A percentile compares a stretch with the other conserved stretches of the same genome.
phyloP scores from a whole-genome alignment of 192 early-diverging fungal genomes.

The Helicostylum pulchrum region DNA sequence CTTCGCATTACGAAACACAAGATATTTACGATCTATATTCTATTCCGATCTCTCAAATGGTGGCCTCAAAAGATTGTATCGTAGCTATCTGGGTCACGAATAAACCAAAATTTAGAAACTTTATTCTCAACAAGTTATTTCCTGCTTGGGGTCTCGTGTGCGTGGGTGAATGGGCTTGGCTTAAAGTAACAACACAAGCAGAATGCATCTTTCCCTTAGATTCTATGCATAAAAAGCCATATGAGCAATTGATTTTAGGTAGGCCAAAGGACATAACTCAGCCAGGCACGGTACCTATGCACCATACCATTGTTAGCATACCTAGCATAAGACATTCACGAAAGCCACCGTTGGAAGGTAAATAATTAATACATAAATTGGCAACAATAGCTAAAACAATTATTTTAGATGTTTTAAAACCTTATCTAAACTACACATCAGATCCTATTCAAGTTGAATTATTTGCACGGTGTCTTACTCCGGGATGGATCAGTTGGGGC shows the following conservation, averaged over 20 bases:
- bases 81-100: slow-evolving; percentile 76
- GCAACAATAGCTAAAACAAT: background rate
- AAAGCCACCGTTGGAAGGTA: slow-evolving; percentile 59
- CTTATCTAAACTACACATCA: slow-evolving; percentile 12
- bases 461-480: slow-evolving; percentile 59
- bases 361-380: slow-evolving; percentile 3
- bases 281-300: background rate
- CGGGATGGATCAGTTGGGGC: slow-evolving; percentile 64
- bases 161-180: slow-evolving; percentile 62
- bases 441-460: slow-evolving; percentile 53
- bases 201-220: slow-evolving; percentile 42
- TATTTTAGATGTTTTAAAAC: slow-evolving; percentile 29
- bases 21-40: slow-evolving; percentile 67
- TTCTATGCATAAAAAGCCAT: slow-evolving; percentile 57
- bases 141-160: slow-evolving; percentile 54
- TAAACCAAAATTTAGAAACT: slow-evolving; percentile 52
- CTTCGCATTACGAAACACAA: slow-evolving; percentile 50
- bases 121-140: slow-evolving; percentile 66
- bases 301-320: slow-evolving; percentile 47
- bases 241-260: slow-evolving; percentile 60
- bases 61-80: slow-evolving; percentile 26
- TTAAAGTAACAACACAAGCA: slow-evolving; percentile 54
- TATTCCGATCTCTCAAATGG: slow-evolving; percentile 52
- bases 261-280: slow-evolving; percentile 2
- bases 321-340: slow-evolving; percentile 56